phyloP scores from a whole-genome alignment of 495 filamentous ascomycete genomes.

The Lophium mytilinum region DNA sequence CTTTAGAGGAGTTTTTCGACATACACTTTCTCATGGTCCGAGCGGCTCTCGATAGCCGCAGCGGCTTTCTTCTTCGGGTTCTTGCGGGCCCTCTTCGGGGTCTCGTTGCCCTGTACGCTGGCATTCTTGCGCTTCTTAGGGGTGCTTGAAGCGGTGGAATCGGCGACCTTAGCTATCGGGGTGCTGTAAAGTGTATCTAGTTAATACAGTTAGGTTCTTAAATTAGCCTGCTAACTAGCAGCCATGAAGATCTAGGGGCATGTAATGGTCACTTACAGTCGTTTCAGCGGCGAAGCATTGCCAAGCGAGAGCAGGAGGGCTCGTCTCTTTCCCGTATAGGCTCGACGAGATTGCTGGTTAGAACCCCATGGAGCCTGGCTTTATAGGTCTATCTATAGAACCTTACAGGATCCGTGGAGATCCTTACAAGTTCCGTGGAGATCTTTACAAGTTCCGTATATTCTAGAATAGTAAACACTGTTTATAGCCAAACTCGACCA shows the following conservation, averaged over 20 bases:
- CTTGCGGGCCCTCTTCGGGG: background rate
- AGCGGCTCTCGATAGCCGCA: background rate
- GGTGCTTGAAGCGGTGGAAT: background rate
- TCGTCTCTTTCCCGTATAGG: background rate
- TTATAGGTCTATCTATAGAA: too few relatives aligned
- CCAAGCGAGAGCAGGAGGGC: constrained; percentile 16
- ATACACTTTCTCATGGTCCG: background rate
- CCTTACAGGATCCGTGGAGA: too few relatives aligned
- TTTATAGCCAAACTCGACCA: too few relatives aligned
- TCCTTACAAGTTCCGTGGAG: too few relatives aligned
- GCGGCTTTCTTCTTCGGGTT: background rate
- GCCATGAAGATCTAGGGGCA: background rate
- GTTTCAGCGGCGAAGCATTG: constrained; percentile 20
- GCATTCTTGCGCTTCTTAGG: constrained; percentile 2
- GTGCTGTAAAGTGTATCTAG: constrained; percentile 11
- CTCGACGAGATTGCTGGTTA: too few relatives aligned
- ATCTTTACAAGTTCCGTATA: too few relatives aligned
- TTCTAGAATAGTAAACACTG: too few relatives aligned
- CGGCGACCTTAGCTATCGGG: background rate
- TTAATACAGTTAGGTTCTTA: constrained; percentile 13
- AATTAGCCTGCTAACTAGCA: constrained; percentile 13
- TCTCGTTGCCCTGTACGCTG: background rate
- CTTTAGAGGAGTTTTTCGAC: background rate
- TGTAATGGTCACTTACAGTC: constrained; percentile 11
- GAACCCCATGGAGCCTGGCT: too few relatives aligned